Conservation (phyloP, 2,329 filamentous ascomycete species). For the Hypomyces perniciosus region DNA sequence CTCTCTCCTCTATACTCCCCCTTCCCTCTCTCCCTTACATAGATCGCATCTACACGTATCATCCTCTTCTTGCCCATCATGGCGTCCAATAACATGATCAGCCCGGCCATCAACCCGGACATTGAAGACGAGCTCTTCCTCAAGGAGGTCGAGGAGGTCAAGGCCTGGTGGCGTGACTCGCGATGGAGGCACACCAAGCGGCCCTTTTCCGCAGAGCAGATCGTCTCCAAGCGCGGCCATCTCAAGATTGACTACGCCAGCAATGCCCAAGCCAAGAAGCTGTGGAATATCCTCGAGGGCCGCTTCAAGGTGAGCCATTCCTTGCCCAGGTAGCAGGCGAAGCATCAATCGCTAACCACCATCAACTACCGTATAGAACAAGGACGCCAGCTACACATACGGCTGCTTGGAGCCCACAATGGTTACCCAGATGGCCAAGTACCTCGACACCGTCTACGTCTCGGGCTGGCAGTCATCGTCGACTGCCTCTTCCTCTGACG, state of each 20-base stretch:
- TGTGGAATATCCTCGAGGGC: conserved; percentile 82
- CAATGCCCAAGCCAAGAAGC: conserved; percentile 84
- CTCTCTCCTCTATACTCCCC: background rate
- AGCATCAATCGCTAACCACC: background rate
- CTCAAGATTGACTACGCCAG: conserved; percentile 88
- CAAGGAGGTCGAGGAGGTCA: conserved; percentile 79
- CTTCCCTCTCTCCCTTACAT: background rate
- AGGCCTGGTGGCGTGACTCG: conserved; percentile 89
- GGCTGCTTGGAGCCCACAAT: conserved; percentile 97
- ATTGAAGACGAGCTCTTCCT: conserved; percentile 63
- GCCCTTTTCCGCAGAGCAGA: conserved; percentile 92
- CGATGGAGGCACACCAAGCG: conserved; percentile 91
- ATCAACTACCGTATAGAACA: conserved; percentile 48
- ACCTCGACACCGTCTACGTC: conserved; percentile 96
- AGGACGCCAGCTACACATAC: conserved; percentile 88
- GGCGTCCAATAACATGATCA: conserved; percentile 59
- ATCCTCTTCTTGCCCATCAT: conserved; percentile 33
- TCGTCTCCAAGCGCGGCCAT: conserved; percentile 89
- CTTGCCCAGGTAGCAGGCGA: background rate
- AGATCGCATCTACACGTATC: background rate
- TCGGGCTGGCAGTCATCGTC: conserved; percentile 99
- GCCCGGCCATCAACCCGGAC: conserved; percentile 49
- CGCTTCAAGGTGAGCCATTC: conserved; percentile 67
- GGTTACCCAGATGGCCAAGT: conserved; percentile 99
- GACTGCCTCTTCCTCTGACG: conserved; percentile 88